Evolutionary conservation across 2,329 filamentous ascomycete species (phyloP), one percentile per base, ranked within the genome.

Genomic region (Tolypocladium ovalisporum): DNA sequence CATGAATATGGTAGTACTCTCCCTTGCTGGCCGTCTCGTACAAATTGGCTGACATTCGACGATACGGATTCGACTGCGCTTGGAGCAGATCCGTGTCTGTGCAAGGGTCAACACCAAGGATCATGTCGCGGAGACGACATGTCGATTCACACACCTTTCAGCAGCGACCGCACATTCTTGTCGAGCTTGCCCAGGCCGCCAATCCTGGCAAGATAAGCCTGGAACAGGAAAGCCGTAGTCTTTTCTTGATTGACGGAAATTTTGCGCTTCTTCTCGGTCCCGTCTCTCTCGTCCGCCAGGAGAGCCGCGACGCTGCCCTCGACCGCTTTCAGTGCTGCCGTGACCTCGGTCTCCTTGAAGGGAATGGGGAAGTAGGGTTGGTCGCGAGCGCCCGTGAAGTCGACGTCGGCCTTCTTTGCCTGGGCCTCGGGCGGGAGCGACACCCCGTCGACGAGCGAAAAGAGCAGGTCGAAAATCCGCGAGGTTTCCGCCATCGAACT

Each of bases 1-100:
- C 87, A 66, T 90, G 87, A 32, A 90, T 86, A 65, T 90, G 87
- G 66, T 88, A 90, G 65, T 83, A 90, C 65, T 86, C 78, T n/a
- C 80, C 82, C 1, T 76, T 71, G n/a, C 76, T 78, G 66, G 82
- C 85, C 10, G 87, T 89, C 64, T 80, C 77, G 70, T 89, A 90
- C 1, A 90, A 71, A 60, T 89, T 89, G 17, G 87, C 87, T 13
- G 87, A 88, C 70, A 90, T 77, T 60, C 87, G 83, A 12, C 87
- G 81, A 66, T 90, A 90, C 8, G 82, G 74, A 60, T 84, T 82
- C 2, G 87, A 88, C 67, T 90, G 88, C 1, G 88, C 88, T 60
- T 80, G 74, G 6, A 88, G 73, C 27, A 90, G 71, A 69, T 90
- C 88, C 64, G 87, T 90, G 63, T 89, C 87, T 89, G 34, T 22